Conservation (phyloP, 2,329 filamentous ascomycete species). For the Penicillium sp. region DNA sequence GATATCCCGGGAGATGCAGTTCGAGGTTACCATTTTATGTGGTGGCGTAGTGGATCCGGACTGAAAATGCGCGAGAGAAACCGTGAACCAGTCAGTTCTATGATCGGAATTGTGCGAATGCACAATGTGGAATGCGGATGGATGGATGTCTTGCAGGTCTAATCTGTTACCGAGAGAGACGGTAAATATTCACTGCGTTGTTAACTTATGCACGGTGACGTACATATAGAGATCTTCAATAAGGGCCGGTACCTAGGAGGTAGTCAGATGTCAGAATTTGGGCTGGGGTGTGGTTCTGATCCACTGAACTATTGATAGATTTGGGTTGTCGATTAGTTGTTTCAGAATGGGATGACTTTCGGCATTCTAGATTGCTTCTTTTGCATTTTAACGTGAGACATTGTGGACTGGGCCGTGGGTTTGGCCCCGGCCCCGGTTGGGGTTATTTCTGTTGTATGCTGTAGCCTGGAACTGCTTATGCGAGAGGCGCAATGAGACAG, state of each 20-base stretch:
- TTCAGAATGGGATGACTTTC: slow-evolving; percentile 11
- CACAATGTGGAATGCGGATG: background rate
- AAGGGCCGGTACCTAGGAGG: background rate
- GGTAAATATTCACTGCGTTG: too few species aligned
- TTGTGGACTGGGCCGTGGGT: background rate
- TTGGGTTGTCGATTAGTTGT: slow-evolving; percentile 8
- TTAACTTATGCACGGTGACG: slow-evolving; percentile 5
- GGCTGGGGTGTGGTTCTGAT: slow-evolving; percentile 10
- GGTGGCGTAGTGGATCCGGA: slow-evolving; percentile 9
- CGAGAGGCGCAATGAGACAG: background rate
- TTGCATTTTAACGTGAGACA: slow-evolving; percentile 5
- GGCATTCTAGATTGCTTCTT: slow-evolving; percentile 10
- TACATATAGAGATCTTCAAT: background rate
- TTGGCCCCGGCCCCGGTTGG: too few species aligned
- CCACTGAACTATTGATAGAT: slow-evolving; percentile 20
- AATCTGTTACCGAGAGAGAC: background rate
- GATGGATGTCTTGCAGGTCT: slow-evolving; percentile 1
- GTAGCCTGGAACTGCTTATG: background rate
- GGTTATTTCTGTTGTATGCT: slow-evolving; percentile 4
- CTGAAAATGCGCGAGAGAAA: background rate
- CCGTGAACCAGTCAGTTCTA: background rate
- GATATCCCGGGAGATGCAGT: background rate
- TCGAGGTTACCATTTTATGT: background rate
- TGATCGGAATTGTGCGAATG: background rate
- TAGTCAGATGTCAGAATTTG: slow-evolving; percentile 1